These are phyloP conservation scores for Ophiosphaerella herpotricha DNA, from an alignment of 2,329 filamentous ascomycete species.

Conservation along the genomic window DNA sequence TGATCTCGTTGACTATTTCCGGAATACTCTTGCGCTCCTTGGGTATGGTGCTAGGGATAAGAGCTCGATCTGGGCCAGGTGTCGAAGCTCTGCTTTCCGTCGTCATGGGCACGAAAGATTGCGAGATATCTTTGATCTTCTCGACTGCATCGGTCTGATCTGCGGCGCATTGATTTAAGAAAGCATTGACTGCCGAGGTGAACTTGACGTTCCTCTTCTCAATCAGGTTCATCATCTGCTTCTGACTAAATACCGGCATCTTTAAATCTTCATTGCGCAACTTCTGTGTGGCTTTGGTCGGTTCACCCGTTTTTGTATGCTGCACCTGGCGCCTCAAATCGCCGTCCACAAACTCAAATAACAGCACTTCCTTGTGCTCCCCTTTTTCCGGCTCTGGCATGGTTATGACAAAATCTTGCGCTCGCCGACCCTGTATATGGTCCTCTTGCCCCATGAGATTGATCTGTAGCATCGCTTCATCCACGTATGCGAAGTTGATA, in stretches of 20 bases:
- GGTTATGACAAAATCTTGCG: slow-evolving; percentile 50
- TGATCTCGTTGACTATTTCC: slow-evolving; percentile 84
- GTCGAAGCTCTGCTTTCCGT: slow-evolving; percentile 51
- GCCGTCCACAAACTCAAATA: slow-evolving; percentile 92
- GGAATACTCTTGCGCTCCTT: slow-evolving; percentile 77
- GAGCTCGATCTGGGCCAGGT: slow-evolving; percentile 49
- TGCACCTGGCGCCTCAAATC: slow-evolving; percentile 82
- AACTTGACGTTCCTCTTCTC: slow-evolving; percentile 90
- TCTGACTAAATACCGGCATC: slow-evolving; percentile 91
- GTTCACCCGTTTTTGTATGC: slow-evolving; percentile 73
- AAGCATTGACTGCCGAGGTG: slow-evolving; percentile 72
- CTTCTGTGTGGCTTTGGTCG: slow-evolving; percentile 68
- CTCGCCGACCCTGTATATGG: slow-evolving; percentile 63
- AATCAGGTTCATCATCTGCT: slow-evolving; percentile 86
- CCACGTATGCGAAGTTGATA: slow-evolving; percentile 83
- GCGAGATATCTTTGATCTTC: slow-evolving; percentile 63
- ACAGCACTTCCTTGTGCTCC: slow-evolving; percentile 69
- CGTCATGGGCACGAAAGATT: slow-evolving; percentile 66
- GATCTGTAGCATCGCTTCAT: slow-evolving; percentile 80
- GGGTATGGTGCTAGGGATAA: slow-evolving; percentile 73
- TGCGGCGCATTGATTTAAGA: slow-evolving; percentile 73
- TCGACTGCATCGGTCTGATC: slow-evolving; percentile 70
- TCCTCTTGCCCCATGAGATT: slow-evolving; percentile 74
- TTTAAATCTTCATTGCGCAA: slow-evolving; percentile 79
- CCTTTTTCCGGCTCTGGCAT: slow-evolving; percentile 45